A percentile compares a stretch with the other conserved stretches of the same genome.
Evolutionary conservation across 176 grass and related monocot genomes (phyloP).

Genomic region (Eremochloa ophiuroides): DNA sequence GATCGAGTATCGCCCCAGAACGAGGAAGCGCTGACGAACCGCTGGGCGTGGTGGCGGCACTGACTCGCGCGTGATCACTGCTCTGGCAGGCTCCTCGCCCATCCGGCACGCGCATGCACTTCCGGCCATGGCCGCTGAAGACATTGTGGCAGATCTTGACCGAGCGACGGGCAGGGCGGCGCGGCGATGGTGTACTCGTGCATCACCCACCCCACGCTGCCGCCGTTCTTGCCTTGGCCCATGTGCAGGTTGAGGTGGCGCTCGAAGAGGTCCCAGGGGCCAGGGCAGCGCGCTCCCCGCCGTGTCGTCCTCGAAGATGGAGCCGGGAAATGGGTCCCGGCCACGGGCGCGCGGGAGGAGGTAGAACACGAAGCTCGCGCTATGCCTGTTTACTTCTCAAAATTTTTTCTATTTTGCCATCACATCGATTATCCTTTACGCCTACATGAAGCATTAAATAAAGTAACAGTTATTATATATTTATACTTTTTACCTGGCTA

Average conservation of each 20-base stretch:
- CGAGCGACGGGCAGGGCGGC: neutral
- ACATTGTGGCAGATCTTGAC: neutral
- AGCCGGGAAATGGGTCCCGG: neutral
- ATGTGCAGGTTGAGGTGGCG: neutral
- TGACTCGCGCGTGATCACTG: neutral
- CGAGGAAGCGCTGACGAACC: neutral
- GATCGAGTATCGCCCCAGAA: neutral
- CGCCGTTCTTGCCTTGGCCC: neutral
- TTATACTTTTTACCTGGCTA: too few relatives aligned
- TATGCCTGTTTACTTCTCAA: too few relatives aligned
- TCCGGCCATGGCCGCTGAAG: slow-evolving; percentile 24
- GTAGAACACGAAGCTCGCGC: too few relatives aligned
- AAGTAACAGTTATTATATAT: too few relatives aligned
- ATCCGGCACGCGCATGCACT: neutral
- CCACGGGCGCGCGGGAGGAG: neutral
- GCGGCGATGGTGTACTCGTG: neutral
- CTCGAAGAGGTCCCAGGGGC: slow-evolving; percentile 17
- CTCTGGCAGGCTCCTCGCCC: neutral
- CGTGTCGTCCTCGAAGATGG: neutral
- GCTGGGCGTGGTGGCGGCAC: neutral
- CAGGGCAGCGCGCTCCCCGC: neutral
- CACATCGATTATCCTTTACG: too few relatives aligned
- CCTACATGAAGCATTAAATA: too few relatives aligned
- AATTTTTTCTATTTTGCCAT: too few relatives aligned
- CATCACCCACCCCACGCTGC: too few relatives aligned